Percentiles rank a stretch among this genome's conserved stretches.
These are phyloP conservation scores for Colletotrichum sp. DNA, from an alignment of 2,329 filamentous ascomycete genomes.

Conservation along the genomic window DNA sequence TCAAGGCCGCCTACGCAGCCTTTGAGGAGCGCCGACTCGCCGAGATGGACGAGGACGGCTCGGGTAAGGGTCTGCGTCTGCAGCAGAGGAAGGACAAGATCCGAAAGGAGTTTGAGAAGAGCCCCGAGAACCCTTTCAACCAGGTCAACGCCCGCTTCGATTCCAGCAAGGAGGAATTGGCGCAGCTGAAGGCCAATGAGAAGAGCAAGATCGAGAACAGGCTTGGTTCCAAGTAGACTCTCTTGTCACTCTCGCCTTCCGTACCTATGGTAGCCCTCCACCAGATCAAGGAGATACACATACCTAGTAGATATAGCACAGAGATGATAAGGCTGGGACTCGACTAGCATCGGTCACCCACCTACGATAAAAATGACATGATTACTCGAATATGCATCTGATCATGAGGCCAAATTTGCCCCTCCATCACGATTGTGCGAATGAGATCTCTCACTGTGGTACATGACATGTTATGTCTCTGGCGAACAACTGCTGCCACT, in stretches of 20 bases:
- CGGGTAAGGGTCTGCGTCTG: constrained; percentile 72
- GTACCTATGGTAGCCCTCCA: background rate
- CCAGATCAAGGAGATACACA: background rate
- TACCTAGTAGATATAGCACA: background rate
- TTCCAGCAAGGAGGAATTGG: constrained; percentile 77
- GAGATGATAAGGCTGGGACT: background rate
- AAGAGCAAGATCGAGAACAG: constrained; percentile 76
- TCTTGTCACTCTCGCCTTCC: background rate
- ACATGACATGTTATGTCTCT: background rate
- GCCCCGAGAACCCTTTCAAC: constrained; percentile 94
- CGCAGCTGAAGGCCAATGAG: constrained; percentile 69
- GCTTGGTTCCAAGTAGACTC: constrained; percentile 47
- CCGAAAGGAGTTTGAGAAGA: constrained; percentile 92
- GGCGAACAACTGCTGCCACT: background rate
- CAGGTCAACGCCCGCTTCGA: constrained; percentile 81
- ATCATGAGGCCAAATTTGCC: constrained; percentile 1
- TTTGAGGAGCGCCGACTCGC: constrained; percentile 82
- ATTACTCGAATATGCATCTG: background rate
- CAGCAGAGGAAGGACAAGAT: constrained; percentile 87
- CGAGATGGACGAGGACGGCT: constrained; percentile 86
- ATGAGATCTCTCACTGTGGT: background rate
- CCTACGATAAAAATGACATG: background rate
- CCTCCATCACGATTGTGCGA: background rate
- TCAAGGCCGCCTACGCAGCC: constrained; percentile 82
- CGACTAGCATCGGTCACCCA: background rate